Percentiles rank a stretch among this genome's conserved stretches.
phyloP scores from a whole-genome alignment of 2,329 filamentous ascomycete species.

The Phyllosticta capitalensis region DNA sequence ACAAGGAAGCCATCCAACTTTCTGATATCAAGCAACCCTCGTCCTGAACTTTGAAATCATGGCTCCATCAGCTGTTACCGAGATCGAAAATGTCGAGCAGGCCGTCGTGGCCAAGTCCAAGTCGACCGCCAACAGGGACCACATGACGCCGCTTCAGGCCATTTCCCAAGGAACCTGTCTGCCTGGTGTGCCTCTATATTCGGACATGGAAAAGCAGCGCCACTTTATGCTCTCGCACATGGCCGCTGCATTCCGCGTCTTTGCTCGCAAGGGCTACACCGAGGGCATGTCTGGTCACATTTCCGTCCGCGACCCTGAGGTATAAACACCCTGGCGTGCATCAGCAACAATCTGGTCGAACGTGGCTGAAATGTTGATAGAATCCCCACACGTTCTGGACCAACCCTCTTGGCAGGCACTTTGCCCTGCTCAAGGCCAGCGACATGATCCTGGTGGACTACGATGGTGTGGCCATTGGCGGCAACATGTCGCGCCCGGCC shows the following conservation, averaged over 20 bases:
- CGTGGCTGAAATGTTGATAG: constrained; percentile 2
- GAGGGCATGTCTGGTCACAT: constrained; percentile 65
- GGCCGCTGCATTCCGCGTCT: constrained; percentile 57
- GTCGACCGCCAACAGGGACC: constrained; percentile 12
- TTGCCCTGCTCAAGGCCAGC: constrained; percentile 52
- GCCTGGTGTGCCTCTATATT: constrained; percentile 48
- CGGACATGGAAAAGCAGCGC: constrained; percentile 46
- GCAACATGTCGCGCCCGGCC: constrained; percentile 49
- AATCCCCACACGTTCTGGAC: constrained; percentile 57
- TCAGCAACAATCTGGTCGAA: background rate
- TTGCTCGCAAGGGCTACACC: constrained; percentile 54
- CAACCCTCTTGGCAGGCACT: constrained; percentile 56
- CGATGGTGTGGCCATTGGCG: constrained; percentile 53
- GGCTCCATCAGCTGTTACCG: constrained; percentile 7
- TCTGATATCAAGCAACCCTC: background rate
- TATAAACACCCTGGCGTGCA: background rate
- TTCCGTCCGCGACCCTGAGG: constrained; percentile 54
- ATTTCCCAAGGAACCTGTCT: constrained; percentile 40
- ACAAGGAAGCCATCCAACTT: background rate
- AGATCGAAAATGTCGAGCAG: background rate
- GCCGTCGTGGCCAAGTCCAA: background rate
- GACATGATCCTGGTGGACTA: constrained; percentile 61
- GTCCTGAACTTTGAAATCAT: background rate
- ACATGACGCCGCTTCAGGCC: constrained; percentile 22
- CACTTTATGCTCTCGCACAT: constrained; percentile 57